Base-by-base conservation (phyloP, 805 yeast genomes). In the Pichia membranifaciens region DNA sequence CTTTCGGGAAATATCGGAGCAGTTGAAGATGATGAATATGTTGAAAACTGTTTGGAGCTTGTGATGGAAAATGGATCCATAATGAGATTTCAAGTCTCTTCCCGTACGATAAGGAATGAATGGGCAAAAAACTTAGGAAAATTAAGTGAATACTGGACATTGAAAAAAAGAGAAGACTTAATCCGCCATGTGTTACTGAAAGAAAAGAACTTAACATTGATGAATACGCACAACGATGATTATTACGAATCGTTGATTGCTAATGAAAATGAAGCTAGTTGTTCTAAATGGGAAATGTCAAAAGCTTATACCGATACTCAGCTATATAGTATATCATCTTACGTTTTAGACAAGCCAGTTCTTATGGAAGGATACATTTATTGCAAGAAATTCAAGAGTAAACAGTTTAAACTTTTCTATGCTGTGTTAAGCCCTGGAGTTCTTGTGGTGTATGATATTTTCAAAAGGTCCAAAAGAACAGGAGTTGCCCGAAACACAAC, bases 391-490 rank as follows among this genome's bases (percentile, higher is more conserved):
- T 78, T 76, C 49, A 86, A 81, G 58, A 89, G 84, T 58, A 65
- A 87, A 1, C 71, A 77, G 32, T 91, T 90, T 65, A 67, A 64
- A 39, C 77, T 76, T 50, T 78, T 67, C 54, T 82, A 70, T 61
- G 86, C 78, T 8, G 71, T 87, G 1, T 68, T 88, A 15, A 75
- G 85, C 40, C 89, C 93, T 1, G 90, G 91, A 0, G 78, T 73
- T 51, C 54, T 91, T 17, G 63, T 82, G 0, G 59, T 88, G 2
- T 90, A 73, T 61, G 66, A 75, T 12, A 67, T 76, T 41, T 75
- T 67, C 50, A 62, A 68, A 34, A 67, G 89, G 48, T 68, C 77
- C 12, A 62, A 65, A 20, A 51, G 64, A 0, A 51, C 55, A 1
- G 78, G 82, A 0, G 71, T 71, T 2, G 64, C 72, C 3, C 69